phyloP scores from a whole-genome alignment of 108 stramenopile genomes.

The Pseudonitzschia multiseries region DNA sequence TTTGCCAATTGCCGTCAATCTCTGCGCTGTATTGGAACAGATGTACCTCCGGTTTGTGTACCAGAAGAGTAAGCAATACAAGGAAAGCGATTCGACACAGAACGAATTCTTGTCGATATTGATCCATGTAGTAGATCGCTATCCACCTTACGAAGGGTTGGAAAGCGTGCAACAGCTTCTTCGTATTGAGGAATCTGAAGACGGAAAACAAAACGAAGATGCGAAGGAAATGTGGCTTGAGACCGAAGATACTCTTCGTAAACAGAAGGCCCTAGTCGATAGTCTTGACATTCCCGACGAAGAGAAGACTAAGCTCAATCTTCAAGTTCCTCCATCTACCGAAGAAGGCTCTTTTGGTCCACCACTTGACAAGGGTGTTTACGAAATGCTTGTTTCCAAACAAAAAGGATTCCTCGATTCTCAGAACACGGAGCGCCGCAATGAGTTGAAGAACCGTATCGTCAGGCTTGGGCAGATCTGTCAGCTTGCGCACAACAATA shows the following conservation, averaged over 20 bases:
- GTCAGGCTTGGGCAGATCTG: slow-evolving; percentile 85
- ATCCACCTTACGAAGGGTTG: slow-evolving; percentile 72
- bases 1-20: slow-evolving; percentile 76
- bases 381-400: slow-evolving; percentile 87
- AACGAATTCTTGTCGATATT: slow-evolving; percentile 85
- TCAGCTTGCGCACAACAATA: slow-evolving; percentile 86
- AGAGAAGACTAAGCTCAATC: slow-evolving; percentile 75
- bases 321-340: slow-evolving; percentile 54
- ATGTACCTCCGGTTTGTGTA: slow-evolving; percentile 81
- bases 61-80: slow-evolving; percentile 86
- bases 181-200: slow-evolving; percentile 49
- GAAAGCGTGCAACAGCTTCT: slow-evolving; percentile 81
- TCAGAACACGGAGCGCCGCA: slow-evolving; percentile 72
- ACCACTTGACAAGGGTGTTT: slow-evolving; percentile 86
- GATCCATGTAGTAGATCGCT: slow-evolving; percentile 85
- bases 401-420: slow-evolving; percentile 86
- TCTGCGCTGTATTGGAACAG: slow-evolving; percentile 74
- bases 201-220: slow-evolving; percentile 78
- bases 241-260: slow-evolving; percentile 66
- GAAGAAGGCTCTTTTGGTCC: slow-evolving; percentile 58
- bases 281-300: slow-evolving; percentile 66
- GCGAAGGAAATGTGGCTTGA: slow-evolving; percentile 73
- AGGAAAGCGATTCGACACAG: slow-evolving; percentile 82
- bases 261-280: slow-evolving; percentile 58
- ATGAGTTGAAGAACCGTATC: slow-evolving; percentile 88